A percentile compares a stretch with the other conserved stretches of the same genome.
Conservation (phyloP, 2,329 filamentous ascomycete genomes). For the Laburnicola sp. region DNA sequence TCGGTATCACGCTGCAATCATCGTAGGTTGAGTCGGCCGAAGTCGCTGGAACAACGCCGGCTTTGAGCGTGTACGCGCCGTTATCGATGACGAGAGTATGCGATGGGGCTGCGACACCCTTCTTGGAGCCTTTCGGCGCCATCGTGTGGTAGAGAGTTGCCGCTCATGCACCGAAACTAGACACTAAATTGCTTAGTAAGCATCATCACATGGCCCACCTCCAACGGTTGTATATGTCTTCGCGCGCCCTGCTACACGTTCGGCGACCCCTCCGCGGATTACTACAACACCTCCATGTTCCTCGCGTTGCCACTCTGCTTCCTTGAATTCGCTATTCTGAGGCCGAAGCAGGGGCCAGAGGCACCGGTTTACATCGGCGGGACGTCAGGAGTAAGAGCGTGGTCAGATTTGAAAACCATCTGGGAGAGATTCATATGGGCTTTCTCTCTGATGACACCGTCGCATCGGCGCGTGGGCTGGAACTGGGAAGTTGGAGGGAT, state of each 20-base stretch:
- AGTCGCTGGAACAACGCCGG: constrained; percentile 64
- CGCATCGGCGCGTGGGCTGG: constrained; percentile 8
- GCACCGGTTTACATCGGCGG: constrained; percentile 6
- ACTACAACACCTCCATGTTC: constrained; percentile 10
- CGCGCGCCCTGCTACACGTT: constrained; percentile 10
- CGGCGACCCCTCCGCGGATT: constrained; percentile 7
- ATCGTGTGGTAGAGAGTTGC: constrained; percentile 18
- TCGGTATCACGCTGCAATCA: constrained; percentile 73
- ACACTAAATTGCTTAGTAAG: background rate
- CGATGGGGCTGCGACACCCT: constrained; percentile 24
- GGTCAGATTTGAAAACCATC: too few relatives aligned
- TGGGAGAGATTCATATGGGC: constrained; percentile 1
- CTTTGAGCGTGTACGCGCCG: constrained; percentile 88
- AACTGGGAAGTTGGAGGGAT: constrained; percentile 10
- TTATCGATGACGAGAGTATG: constrained; percentile 87
- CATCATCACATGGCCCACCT: too few relatives aligned
- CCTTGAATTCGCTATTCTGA: constrained; percentile 10
- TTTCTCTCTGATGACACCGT: constrained; percentile 3
- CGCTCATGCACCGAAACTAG: too few relatives aligned
- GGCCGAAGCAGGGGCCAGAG: constrained; percentile 1
- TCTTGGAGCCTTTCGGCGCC: constrained; percentile 39
- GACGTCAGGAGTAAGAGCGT: background rate
- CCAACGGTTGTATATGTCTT: too few relatives aligned
- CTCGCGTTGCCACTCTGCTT: constrained; percentile 11
- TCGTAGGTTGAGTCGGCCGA: constrained; percentile 37